phyloP scores from a whole-genome alignment of 176 grass and related monocot genomes.

The Juncus effusus region DNA sequence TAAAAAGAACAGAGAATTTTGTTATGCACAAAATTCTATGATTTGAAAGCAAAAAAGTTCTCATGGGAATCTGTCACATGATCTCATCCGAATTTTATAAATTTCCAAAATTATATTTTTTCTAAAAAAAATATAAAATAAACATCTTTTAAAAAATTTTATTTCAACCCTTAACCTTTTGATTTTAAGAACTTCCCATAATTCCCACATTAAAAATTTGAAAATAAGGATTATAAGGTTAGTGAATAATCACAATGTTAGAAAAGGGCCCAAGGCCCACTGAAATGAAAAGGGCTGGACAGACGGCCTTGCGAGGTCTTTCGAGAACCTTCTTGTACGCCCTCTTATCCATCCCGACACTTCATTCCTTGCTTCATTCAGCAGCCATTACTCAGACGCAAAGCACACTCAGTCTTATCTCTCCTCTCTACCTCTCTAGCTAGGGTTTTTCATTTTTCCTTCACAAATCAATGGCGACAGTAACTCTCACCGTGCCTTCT shows the following conservation, averaged over 20 bases:
- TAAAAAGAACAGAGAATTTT: too few relatives aligned
- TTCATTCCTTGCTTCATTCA: not conserved
- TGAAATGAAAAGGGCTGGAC: not conserved
- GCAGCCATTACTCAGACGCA: not conserved
- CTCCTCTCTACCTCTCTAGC: not conserved
- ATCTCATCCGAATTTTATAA: too few relatives aligned
- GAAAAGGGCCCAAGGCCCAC: not conserved
- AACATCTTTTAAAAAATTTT: too few relatives aligned
- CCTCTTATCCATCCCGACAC: constrained; percentile 7
- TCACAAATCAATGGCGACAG: constrained; percentile 26
- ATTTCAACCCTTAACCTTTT: too few relatives aligned
- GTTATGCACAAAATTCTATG: too few relatives aligned
- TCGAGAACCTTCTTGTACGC: constrained; percentile 38
- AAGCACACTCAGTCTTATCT: not conserved
- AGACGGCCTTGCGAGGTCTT: not conserved
- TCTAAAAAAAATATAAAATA: too few relatives aligned
- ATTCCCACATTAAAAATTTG: too few relatives aligned
- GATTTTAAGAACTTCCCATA: too few relatives aligned
- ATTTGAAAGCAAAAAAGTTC: too few relatives aligned
- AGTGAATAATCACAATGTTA: not conserved
- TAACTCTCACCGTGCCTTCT: constrained; percentile 31
- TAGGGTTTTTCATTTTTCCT: constrained; percentile 21
- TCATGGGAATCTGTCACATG: too few relatives aligned
- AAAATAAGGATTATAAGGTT: too few relatives aligned
- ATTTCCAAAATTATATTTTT: too few relatives aligned